phyloP scores from a whole-genome alignment of 306 rosid species.

The Arachis stenosperma region DNA sequence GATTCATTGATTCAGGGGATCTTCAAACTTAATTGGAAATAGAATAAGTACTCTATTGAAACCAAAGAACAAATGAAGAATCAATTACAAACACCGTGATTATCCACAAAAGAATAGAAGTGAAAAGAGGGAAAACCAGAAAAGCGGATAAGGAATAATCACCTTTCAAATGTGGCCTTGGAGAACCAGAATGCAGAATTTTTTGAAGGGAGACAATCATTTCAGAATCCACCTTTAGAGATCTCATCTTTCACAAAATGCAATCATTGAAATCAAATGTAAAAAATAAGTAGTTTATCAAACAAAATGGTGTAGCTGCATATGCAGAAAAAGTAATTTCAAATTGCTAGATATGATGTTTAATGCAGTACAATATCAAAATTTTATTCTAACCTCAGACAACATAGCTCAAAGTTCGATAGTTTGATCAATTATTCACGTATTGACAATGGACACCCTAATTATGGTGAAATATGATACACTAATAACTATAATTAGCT shows the following conservation, averaged over 20 bases:
- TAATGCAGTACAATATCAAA: conserved; percentile 22
- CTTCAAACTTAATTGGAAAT: too few relatives aligned
- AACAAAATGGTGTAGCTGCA: not conserved
- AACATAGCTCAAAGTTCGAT: conserved; percentile 10
- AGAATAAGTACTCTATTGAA: too few relatives aligned
- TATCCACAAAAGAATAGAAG: not conserved
- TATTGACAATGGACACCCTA: conserved; percentile 32
- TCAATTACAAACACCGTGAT: too few relatives aligned
- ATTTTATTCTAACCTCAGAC: conserved; percentile 52
- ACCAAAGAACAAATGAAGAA: too few relatives aligned
- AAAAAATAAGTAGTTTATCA: not conserved
- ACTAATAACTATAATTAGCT: conserved; percentile 21
- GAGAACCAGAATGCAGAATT: too few relatives aligned
- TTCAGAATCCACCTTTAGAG: too few relatives aligned
- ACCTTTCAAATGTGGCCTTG: too few relatives aligned
- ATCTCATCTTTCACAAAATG: not conserved
- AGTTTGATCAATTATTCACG: conserved; percentile 18
- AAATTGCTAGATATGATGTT: not conserved
- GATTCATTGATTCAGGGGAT: too few relatives aligned
- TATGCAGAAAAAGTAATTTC: conserved; percentile 17
- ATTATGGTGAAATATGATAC: conserved; percentile 26
- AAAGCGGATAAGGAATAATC: conserved; percentile 42
- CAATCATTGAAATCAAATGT: conserved; percentile 23
- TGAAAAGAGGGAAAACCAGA: not conserved
- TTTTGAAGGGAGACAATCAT: too few relatives aligned